Evolutionary conservation across 805 yeast species (phyloP).

Genomic region (Hanseniaspora meyeri): DNA sequence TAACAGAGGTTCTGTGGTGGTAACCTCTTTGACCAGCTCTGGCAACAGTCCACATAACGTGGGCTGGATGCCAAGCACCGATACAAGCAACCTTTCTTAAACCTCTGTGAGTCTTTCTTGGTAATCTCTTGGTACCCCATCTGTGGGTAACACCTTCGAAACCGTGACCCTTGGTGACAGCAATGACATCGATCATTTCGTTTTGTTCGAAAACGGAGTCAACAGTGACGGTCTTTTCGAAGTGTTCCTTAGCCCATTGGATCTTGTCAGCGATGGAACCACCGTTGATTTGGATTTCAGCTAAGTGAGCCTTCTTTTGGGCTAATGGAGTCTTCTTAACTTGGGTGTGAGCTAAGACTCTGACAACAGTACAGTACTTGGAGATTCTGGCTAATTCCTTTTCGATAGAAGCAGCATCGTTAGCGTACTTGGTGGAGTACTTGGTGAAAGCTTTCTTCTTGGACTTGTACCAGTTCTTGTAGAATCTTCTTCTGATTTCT

Average conservation of each 20-base stretch:
- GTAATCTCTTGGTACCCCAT: conserved; percentile 99
- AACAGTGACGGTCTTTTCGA: conserved; percentile 95
- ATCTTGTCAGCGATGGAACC: conserved; percentile 96
- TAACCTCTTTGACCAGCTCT: conserved; percentile 99
- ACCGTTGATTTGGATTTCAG: conserved; percentile 99
- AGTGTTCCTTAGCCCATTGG: conserved; percentile 96
- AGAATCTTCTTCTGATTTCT: conserved; percentile 99
- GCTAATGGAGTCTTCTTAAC: conserved; percentile 96
- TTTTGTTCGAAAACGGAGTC: conserved; percentile 95
- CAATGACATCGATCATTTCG: conserved; percentile 97
- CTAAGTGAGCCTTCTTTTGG: conserved; percentile 99
- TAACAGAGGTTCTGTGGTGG: conserved; percentile 99
- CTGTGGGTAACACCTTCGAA: conserved; percentile 99
- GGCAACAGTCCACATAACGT: conserved; percentile 99
- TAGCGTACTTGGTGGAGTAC: conserved; percentile 96
- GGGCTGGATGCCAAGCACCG: conserved; percentile 99
- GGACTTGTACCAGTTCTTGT: conserved; percentile 99
- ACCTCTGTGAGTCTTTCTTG: conserved; percentile 99
- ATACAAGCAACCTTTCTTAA: conserved; percentile 99
- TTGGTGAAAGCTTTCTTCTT: conserved; percentile 99
- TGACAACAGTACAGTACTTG: conserved; percentile 96
- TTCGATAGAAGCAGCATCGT: conserved; percentile 75
- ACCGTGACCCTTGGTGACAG: conserved; percentile 99
- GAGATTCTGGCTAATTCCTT: conserved; percentile 96
- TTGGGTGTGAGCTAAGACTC: conserved; percentile 99